Conservation (phyloP, 2,329 filamentous ascomycete species). For the Bipolaris cookei region DNA sequence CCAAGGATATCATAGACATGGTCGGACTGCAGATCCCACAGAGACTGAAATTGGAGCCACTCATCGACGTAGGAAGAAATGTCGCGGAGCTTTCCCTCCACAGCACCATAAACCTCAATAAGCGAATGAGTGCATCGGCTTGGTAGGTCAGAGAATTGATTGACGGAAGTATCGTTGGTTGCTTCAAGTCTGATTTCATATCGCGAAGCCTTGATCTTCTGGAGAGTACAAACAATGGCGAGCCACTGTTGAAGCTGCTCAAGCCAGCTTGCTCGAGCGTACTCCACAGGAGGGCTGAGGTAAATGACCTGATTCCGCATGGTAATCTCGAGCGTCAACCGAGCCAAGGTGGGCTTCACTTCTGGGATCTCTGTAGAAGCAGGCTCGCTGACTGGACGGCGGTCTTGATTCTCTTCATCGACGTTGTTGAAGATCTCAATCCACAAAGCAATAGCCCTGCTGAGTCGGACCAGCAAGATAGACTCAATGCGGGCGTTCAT, state of each 20-base stretch:
- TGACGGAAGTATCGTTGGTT: slow-evolving; percentile 64
- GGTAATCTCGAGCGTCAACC: slow-evolving; percentile 86
- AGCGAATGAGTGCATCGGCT: slow-evolving; percentile 81
- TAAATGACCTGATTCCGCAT: slow-evolving; percentile 99
- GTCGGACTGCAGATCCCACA: slow-evolving; percentile 97
- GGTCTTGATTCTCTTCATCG: slow-evolving; percentile 43
- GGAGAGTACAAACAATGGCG: slow-evolving; percentile 86
- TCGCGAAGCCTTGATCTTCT: slow-evolving; percentile 91
- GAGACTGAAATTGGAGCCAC: slow-evolving; percentile 97
- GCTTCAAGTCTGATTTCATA: slow-evolving; percentile 86
- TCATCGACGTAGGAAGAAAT: slow-evolving; percentile 91
- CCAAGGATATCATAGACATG: slow-evolving; percentile 92
- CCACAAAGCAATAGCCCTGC: slow-evolving; percentile 84
- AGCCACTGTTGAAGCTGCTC: slow-evolving; percentile 92
- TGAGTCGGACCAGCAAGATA: slow-evolving; percentile 81
- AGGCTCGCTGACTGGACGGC: slow-evolving; percentile 35
- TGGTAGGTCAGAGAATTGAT: slow-evolving; percentile 82
- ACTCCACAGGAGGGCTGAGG: slow-evolving; percentile 90
- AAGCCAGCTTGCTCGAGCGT: slow-evolving; percentile 91
- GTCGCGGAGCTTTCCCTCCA: slow-evolving; percentile 81
- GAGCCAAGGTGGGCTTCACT: slow-evolving; percentile 67
- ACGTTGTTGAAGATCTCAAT: slow-evolving; percentile 75
- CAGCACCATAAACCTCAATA: slow-evolving; percentile 77
- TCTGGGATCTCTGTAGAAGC: slow-evolving; percentile 55
- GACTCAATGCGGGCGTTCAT: slow-evolving; percentile 86